A percentile compares a stretch with the other conserved stretches of the same genome.
phyloP scores from a whole-genome alignment of 805 yeast species.

The Candida vartiovaarae region DNA sequence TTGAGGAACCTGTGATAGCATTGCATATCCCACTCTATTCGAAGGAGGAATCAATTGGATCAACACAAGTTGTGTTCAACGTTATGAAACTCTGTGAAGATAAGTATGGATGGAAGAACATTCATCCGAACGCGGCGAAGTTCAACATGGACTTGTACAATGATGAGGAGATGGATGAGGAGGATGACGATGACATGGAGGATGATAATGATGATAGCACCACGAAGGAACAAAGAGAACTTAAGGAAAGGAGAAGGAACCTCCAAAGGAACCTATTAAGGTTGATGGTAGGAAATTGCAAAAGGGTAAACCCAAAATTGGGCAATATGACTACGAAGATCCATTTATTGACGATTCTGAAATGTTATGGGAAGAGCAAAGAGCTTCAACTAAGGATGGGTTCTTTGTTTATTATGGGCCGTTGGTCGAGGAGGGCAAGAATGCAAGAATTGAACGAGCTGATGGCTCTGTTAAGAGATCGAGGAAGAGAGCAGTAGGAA shows the following conservation, averaged over 20 bases:
- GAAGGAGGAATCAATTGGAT: slow-evolving; percentile 47
- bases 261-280: slow-evolving; percentile 25
- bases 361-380: slow-evolving; percentile 85
- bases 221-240: too few species aligned
- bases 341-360: slow-evolving; percentile 97
- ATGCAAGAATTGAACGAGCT: slow-evolving; percentile 39
- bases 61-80: slow-evolving; percentile 60
- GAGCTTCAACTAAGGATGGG: slow-evolving; percentile 90
- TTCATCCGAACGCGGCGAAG: slow-evolving; percentile 61
- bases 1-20: slow-evolving; percentile 43
- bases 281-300: slow-evolving; percentile 38
- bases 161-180: slow-evolving; percentile 46
- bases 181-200: slow-evolving; percentile 37
- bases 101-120: slow-evolving; percentile 70
- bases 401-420: slow-evolving; percentile 95
- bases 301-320: slow-evolving; percentile 65
- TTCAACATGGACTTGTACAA: slow-evolving; percentile 48
- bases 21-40: slow-evolving; percentile 45
- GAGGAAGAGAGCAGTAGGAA: slow-evolving; percentile 23
- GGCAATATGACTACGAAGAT: slow-evolving; percentile 86
- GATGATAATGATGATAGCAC: slow-evolving; percentile 25
- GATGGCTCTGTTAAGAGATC: slow-evolving; percentile 37
- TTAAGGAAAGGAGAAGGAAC: slow-evolving; percentile 21
- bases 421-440: slow-evolving; percentile 53
- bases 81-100: slow-evolving; percentile 72